Conservation (phyloP, 768 basidiomycete species). For the Chalciporus chontae region DNA sequence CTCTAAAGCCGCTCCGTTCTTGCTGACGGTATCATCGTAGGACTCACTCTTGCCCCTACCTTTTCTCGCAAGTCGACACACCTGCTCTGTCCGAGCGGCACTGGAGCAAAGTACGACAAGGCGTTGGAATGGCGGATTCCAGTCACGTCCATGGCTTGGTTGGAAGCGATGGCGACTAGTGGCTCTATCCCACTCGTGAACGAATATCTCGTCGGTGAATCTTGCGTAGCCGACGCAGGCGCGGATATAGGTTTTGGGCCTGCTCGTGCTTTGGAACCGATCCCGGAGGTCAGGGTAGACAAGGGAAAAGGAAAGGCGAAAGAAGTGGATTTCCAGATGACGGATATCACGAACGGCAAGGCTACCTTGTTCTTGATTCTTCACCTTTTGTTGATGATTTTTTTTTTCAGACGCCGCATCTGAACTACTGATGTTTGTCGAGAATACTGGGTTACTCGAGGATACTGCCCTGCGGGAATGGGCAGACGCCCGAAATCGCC, state of each 20-base stretch:
- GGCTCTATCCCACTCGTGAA: conserved; percentile 44
- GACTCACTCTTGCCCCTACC: conserved; percentile 49
- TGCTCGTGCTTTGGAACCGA: background rate
- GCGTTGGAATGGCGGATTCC: conserved; percentile 77
- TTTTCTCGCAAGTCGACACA: conserved; percentile 75
- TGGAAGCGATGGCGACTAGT: conserved; percentile 51
- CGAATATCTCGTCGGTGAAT: conserved; percentile 31
- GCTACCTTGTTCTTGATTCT: background rate
- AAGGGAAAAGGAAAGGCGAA: conserved; percentile 35
- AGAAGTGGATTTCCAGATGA: conserved; percentile 26
- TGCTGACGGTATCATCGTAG: conserved; percentile 31
- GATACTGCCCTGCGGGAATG: conserved; percentile 7
- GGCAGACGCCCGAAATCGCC: background rate
- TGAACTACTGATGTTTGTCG: conserved; percentile 16
- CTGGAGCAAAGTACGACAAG: conserved; percentile 73
- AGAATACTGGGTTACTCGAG: conserved; percentile 20
- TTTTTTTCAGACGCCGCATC: conserved; percentile 2
- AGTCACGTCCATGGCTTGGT: conserved; percentile 69
- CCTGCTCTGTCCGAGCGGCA: conserved; percentile 68
- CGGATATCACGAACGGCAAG: conserved; percentile 39
- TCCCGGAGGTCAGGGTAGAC: conserved; percentile 9
- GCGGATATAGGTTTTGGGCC: conserved; percentile 29
- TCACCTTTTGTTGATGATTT: background rate
- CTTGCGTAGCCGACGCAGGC: conserved; percentile 20
- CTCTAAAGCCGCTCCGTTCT: background rate